phyloP scores from a whole-genome alignment of 129 eudicot species.

The Tagetes erecta region DNA sequence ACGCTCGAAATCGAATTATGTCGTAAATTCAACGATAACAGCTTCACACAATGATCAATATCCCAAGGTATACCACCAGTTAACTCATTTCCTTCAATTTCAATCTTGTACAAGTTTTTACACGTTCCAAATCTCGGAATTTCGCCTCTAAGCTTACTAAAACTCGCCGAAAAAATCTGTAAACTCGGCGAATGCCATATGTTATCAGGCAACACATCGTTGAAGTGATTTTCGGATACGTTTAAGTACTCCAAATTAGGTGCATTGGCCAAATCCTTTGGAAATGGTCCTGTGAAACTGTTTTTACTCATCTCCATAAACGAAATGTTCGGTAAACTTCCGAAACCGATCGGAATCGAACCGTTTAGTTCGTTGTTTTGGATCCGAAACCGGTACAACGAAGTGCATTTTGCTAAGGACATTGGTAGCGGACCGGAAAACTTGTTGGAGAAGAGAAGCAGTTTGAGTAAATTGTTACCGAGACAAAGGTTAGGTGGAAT shows the following conservation, averaged over 20 bases:
- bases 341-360: conserved; percentile 75
- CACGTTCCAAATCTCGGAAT: conserved; percentile 80
- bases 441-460: conserved; percentile 66
- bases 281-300: conserved; percentile 66
- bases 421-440: conserved; percentile 64
- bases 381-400: conserved; percentile 61
- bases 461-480: conserved; percentile 59
- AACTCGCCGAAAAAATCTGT: conserved; percentile 65
- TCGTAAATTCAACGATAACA: conserved; percentile 52
- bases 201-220: conserved; percentile 53
- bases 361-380: conserved; percentile 75
- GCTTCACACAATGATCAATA: conserved; percentile 82
- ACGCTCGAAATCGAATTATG: conserved; percentile 68
- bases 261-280: conserved; percentile 66
- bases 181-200: conserved; percentile 80
- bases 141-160: conserved; percentile 47
- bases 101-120: conserved; percentile 65
- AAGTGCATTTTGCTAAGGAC: conserved; percentile 65
- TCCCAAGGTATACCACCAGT: conserved; percentile 85
- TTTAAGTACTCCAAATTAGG: conserved; percentile 53
- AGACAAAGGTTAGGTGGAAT: conserved; percentile 67
- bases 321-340: conserved; percentile 54
- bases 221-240: conserved; percentile 58
- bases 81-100: conserved; percentile 73
- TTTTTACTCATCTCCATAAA: conserved; percentile 73